Evolutionary conservation across 2,329 filamentous ascomycete genomes (phyloP).

Genomic region (Capronia coronata): DNA sequence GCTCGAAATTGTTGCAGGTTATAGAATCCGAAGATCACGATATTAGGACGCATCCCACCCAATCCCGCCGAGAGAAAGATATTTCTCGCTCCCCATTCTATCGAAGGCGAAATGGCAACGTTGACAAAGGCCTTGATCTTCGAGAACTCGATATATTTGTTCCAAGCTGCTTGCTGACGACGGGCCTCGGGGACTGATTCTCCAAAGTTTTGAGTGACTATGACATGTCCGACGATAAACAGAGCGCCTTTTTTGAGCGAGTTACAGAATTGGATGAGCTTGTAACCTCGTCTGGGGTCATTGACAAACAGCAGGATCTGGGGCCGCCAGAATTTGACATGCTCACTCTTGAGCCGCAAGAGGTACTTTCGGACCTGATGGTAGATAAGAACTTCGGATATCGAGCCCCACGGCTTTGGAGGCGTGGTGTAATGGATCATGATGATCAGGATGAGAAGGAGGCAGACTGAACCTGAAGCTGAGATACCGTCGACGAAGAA

Average conservation of each 20-base stretch:
- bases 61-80: conserved; percentile 73
- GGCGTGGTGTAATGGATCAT: conserved; percentile 80
- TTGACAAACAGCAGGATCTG: conserved; percentile 81
- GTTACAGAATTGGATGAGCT: conserved; percentile 85
- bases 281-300: conserved; percentile 71
- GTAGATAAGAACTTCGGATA: conserved; percentile 83
- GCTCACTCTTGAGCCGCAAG: conserved; percentile 73
- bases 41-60: conserved; percentile 83
- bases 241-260: conserved; percentile 80
- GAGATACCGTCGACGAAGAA: conserved; percentile 83
- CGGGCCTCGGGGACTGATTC: conserved; percentile 73
- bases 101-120: conserved; percentile 70
- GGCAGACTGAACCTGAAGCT: conserved; percentile 65
- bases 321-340: conserved; percentile 90
- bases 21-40: conserved; percentile 73
- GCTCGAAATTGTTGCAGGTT: conserved; percentile 69
- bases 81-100: conserved; percentile 81
- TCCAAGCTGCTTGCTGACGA: conserved; percentile 74
- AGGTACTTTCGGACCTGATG: conserved; percentile 83
- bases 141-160: conserved; percentile 78
- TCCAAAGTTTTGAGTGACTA: conserved; percentile 76
- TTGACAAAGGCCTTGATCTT: conserved; percentile 87
- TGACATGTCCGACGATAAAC: conserved; percentile 81
- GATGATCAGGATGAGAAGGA: conserved; percentile 70
- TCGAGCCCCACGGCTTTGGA: conserved; percentile 75